Percentiles rank a stretch among this genome's conserved stretches.
These are phyloP conservation scores for Backusella westeae DNA, from an alignment of 192 early-diverging fungal genomes.

Conservation along the genomic window DNA sequence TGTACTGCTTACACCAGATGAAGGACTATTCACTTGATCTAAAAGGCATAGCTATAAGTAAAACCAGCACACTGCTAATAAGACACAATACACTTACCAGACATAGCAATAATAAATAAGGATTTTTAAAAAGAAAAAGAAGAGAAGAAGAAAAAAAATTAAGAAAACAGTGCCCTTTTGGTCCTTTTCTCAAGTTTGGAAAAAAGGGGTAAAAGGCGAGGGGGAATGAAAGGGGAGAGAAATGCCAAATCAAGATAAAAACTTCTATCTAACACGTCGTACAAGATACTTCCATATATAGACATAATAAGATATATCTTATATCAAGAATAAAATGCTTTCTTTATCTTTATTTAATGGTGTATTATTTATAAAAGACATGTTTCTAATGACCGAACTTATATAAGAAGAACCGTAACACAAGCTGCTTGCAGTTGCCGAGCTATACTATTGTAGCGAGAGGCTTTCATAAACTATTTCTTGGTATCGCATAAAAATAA, in stretches of 20 bases:
- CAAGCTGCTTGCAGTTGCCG: too few relatives aligned
- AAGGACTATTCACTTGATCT: constrained; percentile 15
- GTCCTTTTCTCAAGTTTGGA: neutral
- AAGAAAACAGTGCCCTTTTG: neutral
- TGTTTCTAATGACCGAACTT: too few relatives aligned
- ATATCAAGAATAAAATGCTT: too few relatives aligned
- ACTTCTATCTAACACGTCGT: neutral
- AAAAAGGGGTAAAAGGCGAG: neutral
- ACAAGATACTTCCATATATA: neutral
- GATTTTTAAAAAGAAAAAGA: neutral
- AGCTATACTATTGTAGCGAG: too few relatives aligned
- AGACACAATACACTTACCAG: neutral
- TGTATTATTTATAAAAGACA: too few relatives aligned
- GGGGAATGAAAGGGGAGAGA: neutral
- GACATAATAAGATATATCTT: neutral
- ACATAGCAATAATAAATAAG: neutral
- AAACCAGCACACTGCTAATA: neutral
- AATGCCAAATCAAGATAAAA: neutral
- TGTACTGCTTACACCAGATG: constrained; percentile 13
- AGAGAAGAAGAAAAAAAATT: neutral
- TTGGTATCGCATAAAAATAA: too few relatives aligned
- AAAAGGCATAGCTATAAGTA: neutral
- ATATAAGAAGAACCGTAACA: too few relatives aligned
- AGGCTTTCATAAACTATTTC: too few relatives aligned
- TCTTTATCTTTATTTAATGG: too few relatives aligned